Conservation (phyloP, 2,329 filamentous ascomycete species). For the Raffaelea albimanens region DNA sequence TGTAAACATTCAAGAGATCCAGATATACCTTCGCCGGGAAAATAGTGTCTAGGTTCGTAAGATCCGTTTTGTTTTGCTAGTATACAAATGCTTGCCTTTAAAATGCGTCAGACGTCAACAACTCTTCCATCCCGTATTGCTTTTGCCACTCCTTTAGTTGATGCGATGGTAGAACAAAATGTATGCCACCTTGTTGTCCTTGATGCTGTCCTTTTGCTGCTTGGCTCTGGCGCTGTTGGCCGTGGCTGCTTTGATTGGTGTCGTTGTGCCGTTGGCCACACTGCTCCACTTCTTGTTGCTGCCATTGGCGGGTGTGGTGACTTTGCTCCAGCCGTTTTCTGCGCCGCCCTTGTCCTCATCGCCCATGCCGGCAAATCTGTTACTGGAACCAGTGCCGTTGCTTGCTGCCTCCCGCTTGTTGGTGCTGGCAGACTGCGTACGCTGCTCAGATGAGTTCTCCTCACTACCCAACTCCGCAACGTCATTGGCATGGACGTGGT, state of each 20-base stretch:
- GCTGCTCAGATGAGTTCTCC: slow-evolving; percentile 35
- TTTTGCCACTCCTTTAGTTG: not conserved
- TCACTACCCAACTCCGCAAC: slow-evolving; percentile 79
- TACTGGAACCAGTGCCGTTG: slow-evolving; percentile 24
- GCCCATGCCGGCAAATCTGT: slow-evolving; percentile 64
- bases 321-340: slow-evolving; percentile 76
- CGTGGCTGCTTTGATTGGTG: slow-evolving; percentile 26
- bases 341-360: slow-evolving; percentile 55
- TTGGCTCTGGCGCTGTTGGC: slow-evolving; percentile 40
- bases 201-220: slow-evolving; percentile 54
- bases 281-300: slow-evolving; percentile 62
- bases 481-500: slow-evolving; percentile 76
- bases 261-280: slow-evolving; percentile 59
- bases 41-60: too few species aligned
- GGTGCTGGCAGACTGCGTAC: slow-evolving; percentile 16
- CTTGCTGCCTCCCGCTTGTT: slow-evolving; percentile 18
- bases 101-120: too few species aligned
- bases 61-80: too few species aligned
- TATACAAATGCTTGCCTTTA: too few species aligned
- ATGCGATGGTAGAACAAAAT: slow-evolving; percentile 89
- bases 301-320: slow-evolving; percentile 52
- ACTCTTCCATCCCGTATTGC: not conserved
- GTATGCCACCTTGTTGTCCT: slow-evolving; percentile 96
- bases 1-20: too few species aligned
- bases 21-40: too few species aligned